Evolutionary conservation across 2,329 filamentous ascomycete genomes (phyloP).

Genomic region (Botrytis paeoniae): DNA sequence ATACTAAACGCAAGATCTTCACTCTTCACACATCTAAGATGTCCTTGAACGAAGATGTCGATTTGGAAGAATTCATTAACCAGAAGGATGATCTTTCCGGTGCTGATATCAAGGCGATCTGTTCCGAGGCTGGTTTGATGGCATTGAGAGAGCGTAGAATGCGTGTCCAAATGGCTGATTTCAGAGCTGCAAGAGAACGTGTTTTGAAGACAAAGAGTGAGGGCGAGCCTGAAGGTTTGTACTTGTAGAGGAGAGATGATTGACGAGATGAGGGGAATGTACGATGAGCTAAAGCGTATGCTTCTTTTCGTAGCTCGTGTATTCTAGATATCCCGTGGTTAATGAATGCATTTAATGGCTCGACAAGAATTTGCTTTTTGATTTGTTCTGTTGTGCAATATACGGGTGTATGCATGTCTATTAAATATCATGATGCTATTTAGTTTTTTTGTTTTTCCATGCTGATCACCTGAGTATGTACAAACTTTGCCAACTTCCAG

Average conservation of each 20-base stretch:
- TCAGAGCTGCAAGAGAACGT: conserved; percentile 85
- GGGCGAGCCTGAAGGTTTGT: conserved; percentile 96
- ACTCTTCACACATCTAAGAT: conserved; percentile 98
- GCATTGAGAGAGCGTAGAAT: conserved; percentile 92
- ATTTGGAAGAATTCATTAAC: conserved; percentile 95
- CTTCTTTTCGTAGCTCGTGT: conserved; percentile 32
- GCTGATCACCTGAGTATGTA: neutral
- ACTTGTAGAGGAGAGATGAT: conserved; percentile 64
- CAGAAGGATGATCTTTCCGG: conserved; percentile 97
- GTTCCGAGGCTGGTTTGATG: conserved; percentile 93
- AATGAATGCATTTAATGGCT: conserved; percentile 14
- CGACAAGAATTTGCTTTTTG: neutral
- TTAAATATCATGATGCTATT: neutral
- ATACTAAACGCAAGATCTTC: conserved; percentile 97
- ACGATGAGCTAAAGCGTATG: conserved; percentile 23
- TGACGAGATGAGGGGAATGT: conserved; percentile 2
- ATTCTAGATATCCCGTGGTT: conserved; percentile 29
- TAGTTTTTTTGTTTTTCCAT: neutral
- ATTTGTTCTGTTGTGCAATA: neutral
- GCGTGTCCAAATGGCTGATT: conserved; percentile 99
- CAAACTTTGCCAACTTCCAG: neutral
- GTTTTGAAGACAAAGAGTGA: conserved; percentile 98
- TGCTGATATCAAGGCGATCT: conserved; percentile 98
- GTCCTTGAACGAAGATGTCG: conserved; percentile 94
- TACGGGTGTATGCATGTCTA: neutral